A percentile compares a stretch with the other conserved stretches of the same genome.
Evolutionary conservation across 805 yeast genomes (phyloP).

Genomic region (Sungouiozyma ichnusensis): DNA sequence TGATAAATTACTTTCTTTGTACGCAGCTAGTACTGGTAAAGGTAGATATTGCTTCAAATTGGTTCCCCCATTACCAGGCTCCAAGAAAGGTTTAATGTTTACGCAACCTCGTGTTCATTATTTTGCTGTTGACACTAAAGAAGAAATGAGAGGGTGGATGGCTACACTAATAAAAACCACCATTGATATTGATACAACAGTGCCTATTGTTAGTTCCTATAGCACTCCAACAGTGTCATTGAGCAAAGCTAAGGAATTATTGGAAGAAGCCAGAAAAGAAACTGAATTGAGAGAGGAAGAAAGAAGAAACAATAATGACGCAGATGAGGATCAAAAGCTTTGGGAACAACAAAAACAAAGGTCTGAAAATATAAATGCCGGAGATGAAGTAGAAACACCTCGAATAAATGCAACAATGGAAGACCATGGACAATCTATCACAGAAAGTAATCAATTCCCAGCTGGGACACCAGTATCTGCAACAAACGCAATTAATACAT

Average conservation of each 20-base stretch:
- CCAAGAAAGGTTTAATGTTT: constrained; percentile 86
- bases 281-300: constrained; percentile 46
- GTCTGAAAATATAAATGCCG: constrained; percentile 4
- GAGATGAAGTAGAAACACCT: neutral
- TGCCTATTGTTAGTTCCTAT: constrained; percentile 86
- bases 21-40: constrained; percentile 87
- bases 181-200: constrained; percentile 86
- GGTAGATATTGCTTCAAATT: constrained; percentile 90
- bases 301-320: constrained; percentile 9
- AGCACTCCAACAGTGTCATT: constrained; percentile 91
- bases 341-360: constrained; percentile 25
- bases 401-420: neutral
- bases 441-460: constrained; percentile 11
- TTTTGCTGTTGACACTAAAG: constrained; percentile 86
- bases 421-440: constrained; percentile 1
- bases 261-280: constrained; percentile 73
- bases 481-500: constrained; percentile 7
- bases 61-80: constrained; percentile 96
- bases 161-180: constrained; percentile 91
- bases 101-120: constrained; percentile 94
- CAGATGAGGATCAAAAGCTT: constrained; percentile 13
- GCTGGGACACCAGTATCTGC: constrained; percentile 11
- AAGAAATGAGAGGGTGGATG: constrained; percentile 93
- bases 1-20: constrained; percentile 74
- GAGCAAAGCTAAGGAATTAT: constrained; percentile 74